phyloP scores from a whole-genome alignment of 345 rosid species.

The Hirschfeldia incana region DNA sequence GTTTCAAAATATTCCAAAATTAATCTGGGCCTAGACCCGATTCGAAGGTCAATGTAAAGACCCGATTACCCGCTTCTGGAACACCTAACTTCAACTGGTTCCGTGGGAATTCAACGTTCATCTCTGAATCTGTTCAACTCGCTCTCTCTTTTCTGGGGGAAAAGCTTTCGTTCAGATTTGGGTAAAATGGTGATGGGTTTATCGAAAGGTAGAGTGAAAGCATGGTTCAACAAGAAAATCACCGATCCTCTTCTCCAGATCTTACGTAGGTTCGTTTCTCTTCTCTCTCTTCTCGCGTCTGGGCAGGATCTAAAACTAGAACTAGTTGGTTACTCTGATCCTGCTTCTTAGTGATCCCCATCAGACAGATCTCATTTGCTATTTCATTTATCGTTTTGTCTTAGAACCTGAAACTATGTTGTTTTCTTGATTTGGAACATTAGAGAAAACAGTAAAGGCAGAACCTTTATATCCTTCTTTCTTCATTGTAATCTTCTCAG shows the following conservation, averaged over 20 bases:
- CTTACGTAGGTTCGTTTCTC: slow-evolving; percentile 62
- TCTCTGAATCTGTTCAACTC: background rate
- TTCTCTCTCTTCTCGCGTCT: background rate
- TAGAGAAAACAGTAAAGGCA: background rate
- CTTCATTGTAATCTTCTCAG: too few relatives aligned
- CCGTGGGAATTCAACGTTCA: background rate
- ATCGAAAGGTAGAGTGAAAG: slow-evolving; percentile 38
- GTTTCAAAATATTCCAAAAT: background rate
- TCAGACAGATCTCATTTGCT: slow-evolving; percentile 14
- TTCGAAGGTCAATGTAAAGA: background rate
- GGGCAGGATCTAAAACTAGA: slow-evolving; percentile 9
- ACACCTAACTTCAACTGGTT: background rate
- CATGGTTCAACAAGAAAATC: slow-evolving; percentile 65
- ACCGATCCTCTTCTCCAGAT: slow-evolving; percentile 80
- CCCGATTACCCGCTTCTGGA: background rate
- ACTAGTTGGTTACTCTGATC: background rate
- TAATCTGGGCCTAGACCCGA: background rate
- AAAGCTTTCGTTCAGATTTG: background rate
- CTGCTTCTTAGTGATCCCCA: background rate
- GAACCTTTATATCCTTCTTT: background rate
- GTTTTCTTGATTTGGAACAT: slow-evolving; percentile 13
- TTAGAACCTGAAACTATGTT: background rate
- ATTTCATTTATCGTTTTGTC: background rate
- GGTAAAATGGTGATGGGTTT: slow-evolving; percentile 42
- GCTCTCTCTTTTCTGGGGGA: background rate